Evolutionary conservation across 345 rosid genomes (phyloP).

Genomic region (Brassica napus): Da-Ae NC_063437.1:11309501-11310000

Average conservation of each 20-base stretch:
- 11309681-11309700: not conserved
- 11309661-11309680: not conserved
- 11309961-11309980: constrained; percentile 61
- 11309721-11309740: not conserved
- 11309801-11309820: not conserved
- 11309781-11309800: not conserved
- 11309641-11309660: not conserved
- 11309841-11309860: not conserved
- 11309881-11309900: not conserved
- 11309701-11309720: not conserved
- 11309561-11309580: not conserved
- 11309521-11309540: not conserved
- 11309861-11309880: not conserved
- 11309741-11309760: not conserved
- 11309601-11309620: not conserved
- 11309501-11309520: not conserved
- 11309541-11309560: not conserved
- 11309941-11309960: constrained; percentile 37
- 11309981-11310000: constrained; percentile 65
- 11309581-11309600: not conserved
- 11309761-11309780: not conserved
- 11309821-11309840: not conserved
- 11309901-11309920: not conserved
- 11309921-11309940: not conserved
- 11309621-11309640: not conserved